Conservation (phyloP, 176 grass and related monocot genomes). For the Alloteropsis semialata region DNA sequence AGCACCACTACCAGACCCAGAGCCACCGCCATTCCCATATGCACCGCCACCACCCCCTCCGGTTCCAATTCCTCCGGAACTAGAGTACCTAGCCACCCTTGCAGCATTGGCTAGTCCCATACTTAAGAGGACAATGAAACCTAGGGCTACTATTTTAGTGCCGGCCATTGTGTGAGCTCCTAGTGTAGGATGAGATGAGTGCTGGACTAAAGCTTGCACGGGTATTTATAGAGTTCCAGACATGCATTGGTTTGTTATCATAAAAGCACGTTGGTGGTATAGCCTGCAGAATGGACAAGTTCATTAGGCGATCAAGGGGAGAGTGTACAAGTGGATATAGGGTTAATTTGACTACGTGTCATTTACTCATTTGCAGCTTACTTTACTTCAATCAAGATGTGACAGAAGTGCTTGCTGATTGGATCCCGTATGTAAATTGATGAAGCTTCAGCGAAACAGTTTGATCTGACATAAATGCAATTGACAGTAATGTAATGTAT, state of each 20-base stretch:
- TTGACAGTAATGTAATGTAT: not conserved
- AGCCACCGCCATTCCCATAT: not conserved
- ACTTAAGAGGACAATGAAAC: conserved; percentile 11
- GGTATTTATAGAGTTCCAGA: conserved; percentile 15
- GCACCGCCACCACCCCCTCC: not conserved
- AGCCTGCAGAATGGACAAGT: not conserved
- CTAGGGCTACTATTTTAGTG: not conserved
- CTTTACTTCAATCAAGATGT: not conserved
- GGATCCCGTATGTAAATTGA: no score
- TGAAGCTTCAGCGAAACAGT: not conserved
- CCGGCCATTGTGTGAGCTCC: conserved; percentile 7
- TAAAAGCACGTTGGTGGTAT: not conserved
- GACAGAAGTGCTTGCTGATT: not conserved
- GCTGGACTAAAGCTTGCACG: not conserved
- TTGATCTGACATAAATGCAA: not conserved
- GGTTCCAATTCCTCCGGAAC: not conserved
- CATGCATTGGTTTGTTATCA: not conserved
- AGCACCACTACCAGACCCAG: not conserved
- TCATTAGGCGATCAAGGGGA: not conserved
- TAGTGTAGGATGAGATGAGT: not conserved
- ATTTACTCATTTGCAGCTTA: no score
- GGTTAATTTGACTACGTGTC: not conserved
- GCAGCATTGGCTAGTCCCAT: conserved; percentile 11
- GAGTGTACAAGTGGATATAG: not conserved
- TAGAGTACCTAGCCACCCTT: conserved; percentile 10